Percentiles rank a stretch among this genome's conserved stretches.
Evolutionary conservation across 371 early-diverging fungal species (phyloP).

Genomic region (Sporodiniella umbellata): DNA sequence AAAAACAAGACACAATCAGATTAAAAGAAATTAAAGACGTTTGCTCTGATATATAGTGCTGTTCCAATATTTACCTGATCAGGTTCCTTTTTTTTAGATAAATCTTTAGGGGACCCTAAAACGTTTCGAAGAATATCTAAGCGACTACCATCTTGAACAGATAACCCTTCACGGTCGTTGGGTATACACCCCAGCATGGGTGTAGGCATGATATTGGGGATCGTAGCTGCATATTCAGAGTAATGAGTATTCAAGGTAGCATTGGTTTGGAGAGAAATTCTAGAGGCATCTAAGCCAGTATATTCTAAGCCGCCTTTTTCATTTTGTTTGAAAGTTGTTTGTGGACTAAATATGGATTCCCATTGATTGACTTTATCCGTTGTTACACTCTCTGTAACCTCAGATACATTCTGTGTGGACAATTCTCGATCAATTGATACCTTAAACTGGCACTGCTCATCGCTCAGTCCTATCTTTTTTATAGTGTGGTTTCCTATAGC

Average conservation of each 20-base stretch:
- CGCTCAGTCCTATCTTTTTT: too few relatives aligned
- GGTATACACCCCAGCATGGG: constrained; percentile 6
- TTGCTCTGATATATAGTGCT: too few relatives aligned
- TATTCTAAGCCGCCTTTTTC: constrained; percentile 12
- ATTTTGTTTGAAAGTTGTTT: constrained; percentile 16
- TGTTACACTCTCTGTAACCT: neutral
- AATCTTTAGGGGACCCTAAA: constrained; percentile 5
- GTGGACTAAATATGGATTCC: constrained; percentile 18
- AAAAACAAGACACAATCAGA: too few relatives aligned
- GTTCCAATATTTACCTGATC: neutral
- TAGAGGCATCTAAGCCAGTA: constrained; percentile 4
- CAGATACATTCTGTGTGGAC: neutral
- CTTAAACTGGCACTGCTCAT: too few relatives aligned
- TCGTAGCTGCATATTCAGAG: neutral
- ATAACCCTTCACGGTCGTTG: neutral
- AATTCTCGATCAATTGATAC: neutral
- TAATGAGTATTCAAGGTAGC: too few relatives aligned
- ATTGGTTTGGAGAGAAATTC: constrained; percentile 4
- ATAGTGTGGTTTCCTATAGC: too few relatives aligned
- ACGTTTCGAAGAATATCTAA: constrained; percentile 14
- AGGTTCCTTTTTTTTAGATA: neutral
- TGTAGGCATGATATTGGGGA: constrained; percentile 11
- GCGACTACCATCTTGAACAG: neutral
- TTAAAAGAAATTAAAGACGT: too few relatives aligned
- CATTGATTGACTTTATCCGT: neutral